These are phyloP conservation scores for Carex pumila DNA, from an alignment of 176 grass and related monocot species.

Conservation along the genomic window DNA sequence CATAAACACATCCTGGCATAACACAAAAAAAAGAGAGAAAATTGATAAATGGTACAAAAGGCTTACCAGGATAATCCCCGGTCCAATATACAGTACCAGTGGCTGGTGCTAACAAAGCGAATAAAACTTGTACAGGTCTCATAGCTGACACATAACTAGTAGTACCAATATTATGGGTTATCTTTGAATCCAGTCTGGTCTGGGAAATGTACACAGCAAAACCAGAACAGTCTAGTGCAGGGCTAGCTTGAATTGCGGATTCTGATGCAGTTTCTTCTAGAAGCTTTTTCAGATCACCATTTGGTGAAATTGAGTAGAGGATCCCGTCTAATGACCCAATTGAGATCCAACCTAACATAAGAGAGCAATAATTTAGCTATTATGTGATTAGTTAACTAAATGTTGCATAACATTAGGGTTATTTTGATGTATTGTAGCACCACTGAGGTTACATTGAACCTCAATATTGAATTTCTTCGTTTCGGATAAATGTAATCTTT, in stretches of 20 bases:
- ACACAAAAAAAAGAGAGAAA: background rate
- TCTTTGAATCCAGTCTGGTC: constrained; percentile 52
- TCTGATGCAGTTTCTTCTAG: constrained; percentile 38
- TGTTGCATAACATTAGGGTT: background rate
- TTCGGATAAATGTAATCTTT: background rate
- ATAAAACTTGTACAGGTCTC: constrained; percentile 36
- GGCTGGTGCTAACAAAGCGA: constrained; percentile 58
- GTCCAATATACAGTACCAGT: constrained; percentile 82
- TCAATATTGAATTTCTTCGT: background rate
- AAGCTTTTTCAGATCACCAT: constrained; percentile 52
- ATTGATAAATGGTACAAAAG: background rate
- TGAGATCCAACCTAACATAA: constrained; percentile 74
- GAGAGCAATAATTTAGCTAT: constrained; percentile 1
- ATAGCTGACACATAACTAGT: constrained; percentile 49
- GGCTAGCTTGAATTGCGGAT: constrained; percentile 52
- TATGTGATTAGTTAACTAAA: background rate
- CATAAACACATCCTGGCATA: background rate
- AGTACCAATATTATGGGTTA: constrained; percentile 27
- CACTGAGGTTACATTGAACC: background rate
- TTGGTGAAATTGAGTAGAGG: constrained; percentile 63
- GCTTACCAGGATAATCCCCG: constrained; percentile 48
- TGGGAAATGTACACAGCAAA: constrained; percentile 55
- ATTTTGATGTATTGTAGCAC: background rate
- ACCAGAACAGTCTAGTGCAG: constrained; percentile 62
- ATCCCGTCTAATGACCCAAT: constrained; percentile 74